Evolutionary conservation across 768 basidiomycete species (phyloP), one percentile per base, ranked within the genome.

Genomic region (Plicaturopsis crispa): DNA sequence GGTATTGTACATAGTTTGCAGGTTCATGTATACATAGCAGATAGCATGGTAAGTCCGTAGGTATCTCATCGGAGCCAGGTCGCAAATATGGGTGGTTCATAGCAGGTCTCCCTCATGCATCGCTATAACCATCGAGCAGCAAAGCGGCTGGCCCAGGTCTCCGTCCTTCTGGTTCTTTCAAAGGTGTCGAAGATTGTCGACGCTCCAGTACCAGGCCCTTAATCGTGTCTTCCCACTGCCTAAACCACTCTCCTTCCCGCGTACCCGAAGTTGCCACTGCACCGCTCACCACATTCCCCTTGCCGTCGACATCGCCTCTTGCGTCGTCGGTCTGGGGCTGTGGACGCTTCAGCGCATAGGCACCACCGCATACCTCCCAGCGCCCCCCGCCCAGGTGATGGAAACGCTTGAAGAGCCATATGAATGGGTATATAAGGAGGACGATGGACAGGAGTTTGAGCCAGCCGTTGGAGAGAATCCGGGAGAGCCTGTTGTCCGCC

Each of bases 391-490:
- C 84, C 0, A 59, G 63, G 4, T 64, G 51, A 48, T 80, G 69
- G 57, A 84, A 82, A 4, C 78, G 74, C 53, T 78, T 77, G 58
- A 75, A 87, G 3, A 90, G 57, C 86, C 85, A 90, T 44, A 90
- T 69, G 55, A 87, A 78, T 0, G 86, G 87, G 51, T 76, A 90
- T 41, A 91, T 67, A 42, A 88, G 56, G 10, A 79, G 66, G 40
- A 89, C 62, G 49, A 80, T 76, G 16, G 79, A 67, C 10, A 90
- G 52, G 47, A 84, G 67, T 47, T 77, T 79, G 50, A 89, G 57
- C 76, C 81, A 88, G 44, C 67, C 70, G 47, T 78, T 79, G 19
- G 80, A 80, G 30, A 88, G 71, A 46, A 72, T 69, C 33, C 80
- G 68, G 4, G 85, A 78, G 42, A 90, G 63, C 32, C 48, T 48